phyloP scores from a whole-genome alignment of 805 yeast genomes.

The Kuraishia ogatae region DNA sequence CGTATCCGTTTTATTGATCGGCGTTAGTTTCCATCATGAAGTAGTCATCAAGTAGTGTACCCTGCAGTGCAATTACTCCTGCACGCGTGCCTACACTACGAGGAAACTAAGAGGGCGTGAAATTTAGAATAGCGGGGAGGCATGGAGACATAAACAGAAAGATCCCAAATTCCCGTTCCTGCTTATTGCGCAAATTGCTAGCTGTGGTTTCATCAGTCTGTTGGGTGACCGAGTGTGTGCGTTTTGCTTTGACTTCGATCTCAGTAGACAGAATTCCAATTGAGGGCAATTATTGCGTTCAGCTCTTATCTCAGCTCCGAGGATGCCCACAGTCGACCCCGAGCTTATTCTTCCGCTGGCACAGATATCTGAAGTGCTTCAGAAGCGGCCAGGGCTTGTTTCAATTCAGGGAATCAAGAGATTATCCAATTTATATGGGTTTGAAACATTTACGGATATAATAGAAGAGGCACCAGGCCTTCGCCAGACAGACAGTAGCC shows the following conservation, averaged over 20 bases:
- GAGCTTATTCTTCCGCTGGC: constrained; percentile 23
- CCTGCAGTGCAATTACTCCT: no score
- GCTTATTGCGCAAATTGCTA: no score
- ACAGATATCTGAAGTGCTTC: constrained; percentile 21
- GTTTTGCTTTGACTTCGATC: neutral
- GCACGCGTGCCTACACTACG: no score
- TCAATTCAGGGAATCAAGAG: constrained; percentile 23
- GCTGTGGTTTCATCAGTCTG: no score
- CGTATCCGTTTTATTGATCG: no score
- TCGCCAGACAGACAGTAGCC: neutral
- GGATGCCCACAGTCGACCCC: constrained; percentile 24
- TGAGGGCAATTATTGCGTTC: neutral
- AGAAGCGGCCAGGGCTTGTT: constrained; percentile 26
- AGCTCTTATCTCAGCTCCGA: neutral
- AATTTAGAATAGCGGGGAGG: no score
- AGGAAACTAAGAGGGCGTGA: no score
- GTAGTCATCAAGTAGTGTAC: no score
- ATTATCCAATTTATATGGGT: constrained; percentile 26
- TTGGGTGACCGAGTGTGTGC: no score
- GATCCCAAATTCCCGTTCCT: no score
- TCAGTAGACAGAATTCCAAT: neutral
- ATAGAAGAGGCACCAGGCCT: neutral
- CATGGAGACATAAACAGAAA: no score
- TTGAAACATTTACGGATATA: constrained; percentile 24
- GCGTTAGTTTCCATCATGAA: no score